Percentiles rank a stretch among this genome's conserved stretches.
phyloP scores from a whole-genome alignment of 108 stramenopile species.

The Skeletonema tropicum region DNA sequence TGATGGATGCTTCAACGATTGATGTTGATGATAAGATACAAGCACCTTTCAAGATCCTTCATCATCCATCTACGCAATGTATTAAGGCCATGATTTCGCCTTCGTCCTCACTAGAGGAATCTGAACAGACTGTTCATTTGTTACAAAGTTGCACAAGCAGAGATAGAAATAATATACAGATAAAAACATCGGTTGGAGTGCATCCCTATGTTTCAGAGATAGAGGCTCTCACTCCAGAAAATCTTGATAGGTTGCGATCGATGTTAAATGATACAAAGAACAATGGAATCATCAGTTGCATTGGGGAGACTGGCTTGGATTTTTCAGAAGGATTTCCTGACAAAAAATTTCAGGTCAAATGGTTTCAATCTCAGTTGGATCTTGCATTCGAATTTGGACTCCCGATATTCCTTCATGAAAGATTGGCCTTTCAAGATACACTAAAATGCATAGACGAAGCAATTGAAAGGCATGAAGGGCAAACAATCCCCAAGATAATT shows the following conservation, averaged over 20 bases:
- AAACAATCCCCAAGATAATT: conserved; percentile 54
- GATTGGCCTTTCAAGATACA: conserved; percentile 71
- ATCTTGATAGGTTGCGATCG: conserved; percentile 15
- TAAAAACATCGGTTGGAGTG: conserved; percentile 71
- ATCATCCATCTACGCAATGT: conserved; percentile 36
- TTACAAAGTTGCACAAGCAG: conserved; percentile 19
- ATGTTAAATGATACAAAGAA: conserved; percentile 19
- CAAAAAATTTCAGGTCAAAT: conserved; percentile 56
- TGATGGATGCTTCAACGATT: conserved; percentile 12
- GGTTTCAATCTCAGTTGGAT: conserved; percentile 69
- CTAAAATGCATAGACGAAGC: conserved; percentile 58
- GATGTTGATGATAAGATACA: not conserved
- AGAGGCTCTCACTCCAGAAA: conserved; percentile 11
- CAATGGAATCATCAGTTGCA: conserved; percentile 44
- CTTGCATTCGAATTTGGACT: conserved; percentile 63
- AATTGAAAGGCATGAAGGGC: conserved; percentile 33
- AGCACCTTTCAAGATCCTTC: conserved; percentile 29
- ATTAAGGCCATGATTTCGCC: conserved; percentile 78
- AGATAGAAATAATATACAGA: conserved; percentile 27
- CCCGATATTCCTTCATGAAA: conserved; percentile 82
- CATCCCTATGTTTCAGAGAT: conserved; percentile 80
- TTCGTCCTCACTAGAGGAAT: conserved; percentile 70
- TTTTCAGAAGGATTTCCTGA: conserved; percentile 79
- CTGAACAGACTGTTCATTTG: conserved; percentile 25
- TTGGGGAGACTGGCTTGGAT: conserved; percentile 85